A percentile compares a stretch with the other conserved stretches of the same genome.
phyloP scores from a whole-genome alignment of 169 alveolate genomes.

The Condylostoma magnum region DNA sequence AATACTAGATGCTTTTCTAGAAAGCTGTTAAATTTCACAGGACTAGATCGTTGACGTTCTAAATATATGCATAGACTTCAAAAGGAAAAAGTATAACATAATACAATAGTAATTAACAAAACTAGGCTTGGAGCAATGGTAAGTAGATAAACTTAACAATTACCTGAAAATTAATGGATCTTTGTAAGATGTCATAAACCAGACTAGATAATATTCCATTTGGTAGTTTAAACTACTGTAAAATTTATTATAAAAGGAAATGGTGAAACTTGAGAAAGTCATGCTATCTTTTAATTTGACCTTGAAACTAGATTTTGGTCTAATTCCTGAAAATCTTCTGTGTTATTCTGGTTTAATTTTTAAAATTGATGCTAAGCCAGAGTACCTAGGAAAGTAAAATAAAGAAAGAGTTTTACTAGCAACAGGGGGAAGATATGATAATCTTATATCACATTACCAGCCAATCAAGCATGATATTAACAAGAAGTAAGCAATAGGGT shows the following conservation, averaged over 20 bases:
- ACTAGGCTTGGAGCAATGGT: neutral
- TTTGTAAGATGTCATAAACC: neutral
- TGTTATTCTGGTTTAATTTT: constrained; percentile 22
- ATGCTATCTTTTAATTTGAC: neutral
- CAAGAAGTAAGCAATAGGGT: neutral
- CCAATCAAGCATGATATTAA: neutral
- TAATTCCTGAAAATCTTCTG: neutral
- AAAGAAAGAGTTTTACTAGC: constrained; percentile 13
- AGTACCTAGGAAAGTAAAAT: neutral
- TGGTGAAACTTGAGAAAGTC: neutral
- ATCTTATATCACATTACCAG: neutral
- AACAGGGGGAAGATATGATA: constrained; percentile 27
- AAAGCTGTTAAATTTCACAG: neutral
- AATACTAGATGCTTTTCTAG: neutral
- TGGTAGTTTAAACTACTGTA: neutral
- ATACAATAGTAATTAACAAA: neutral
- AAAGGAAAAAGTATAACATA: neutral
- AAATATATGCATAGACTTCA: neutral
- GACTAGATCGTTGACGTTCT: neutral
- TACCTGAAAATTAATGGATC: neutral
- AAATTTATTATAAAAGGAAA: neutral
- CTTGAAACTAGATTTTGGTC: neutral
- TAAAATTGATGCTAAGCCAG: neutral
- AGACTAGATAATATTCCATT: neutral
- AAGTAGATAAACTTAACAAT: neutral